Evolutionary conservation across 768 basidiomycete genomes (phyloP).

Genomic region (Amanita fuliginea): DNA sequence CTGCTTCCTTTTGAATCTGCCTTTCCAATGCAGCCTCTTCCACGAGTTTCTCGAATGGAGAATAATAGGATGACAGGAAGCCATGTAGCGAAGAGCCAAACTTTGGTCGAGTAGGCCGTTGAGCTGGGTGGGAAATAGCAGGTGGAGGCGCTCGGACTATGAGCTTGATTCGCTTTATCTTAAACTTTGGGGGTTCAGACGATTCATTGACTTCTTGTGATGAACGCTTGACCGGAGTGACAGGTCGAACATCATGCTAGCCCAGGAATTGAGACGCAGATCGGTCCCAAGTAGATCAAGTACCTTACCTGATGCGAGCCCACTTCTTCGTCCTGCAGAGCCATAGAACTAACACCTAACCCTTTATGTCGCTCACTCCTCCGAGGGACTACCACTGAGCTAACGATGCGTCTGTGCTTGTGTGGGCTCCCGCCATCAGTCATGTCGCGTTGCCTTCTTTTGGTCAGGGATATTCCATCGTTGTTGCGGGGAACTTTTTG

Average conservation of each 20-base stretch:
- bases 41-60: slow-evolving; percentile 38
- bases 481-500: not conserved
- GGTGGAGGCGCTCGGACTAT: slow-evolving; percentile 58
- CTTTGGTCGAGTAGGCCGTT: slow-evolving; percentile 44
- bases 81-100: slow-evolving; percentile 38
- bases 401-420: not conserved
- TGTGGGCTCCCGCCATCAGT: not conserved
- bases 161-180: slow-evolving; percentile 54
- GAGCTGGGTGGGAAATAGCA: slow-evolving; percentile 51
- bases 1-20: slow-evolving; percentile 24
- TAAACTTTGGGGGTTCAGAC: slow-evolving; percentile 14
- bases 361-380: slow-evolving; percentile 12
- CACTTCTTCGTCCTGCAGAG: not conserved
- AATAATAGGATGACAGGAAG: slow-evolving; percentile 54
- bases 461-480: not conserved
- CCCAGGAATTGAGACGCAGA: not conserved
- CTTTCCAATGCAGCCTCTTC: slow-evolving; percentile 18
- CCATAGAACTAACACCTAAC: not conserved
- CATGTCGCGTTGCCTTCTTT: not conserved
- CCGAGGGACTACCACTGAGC: not conserved
- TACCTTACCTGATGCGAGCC: not conserved
- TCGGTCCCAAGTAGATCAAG: not conserved
- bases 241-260: not conserved
- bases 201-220: not conserved
- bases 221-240: not conserved